phyloP scores from a whole-genome alignment of 2,329 filamentous ascomycete genomes.

The Dactylellina sp. region DNA sequence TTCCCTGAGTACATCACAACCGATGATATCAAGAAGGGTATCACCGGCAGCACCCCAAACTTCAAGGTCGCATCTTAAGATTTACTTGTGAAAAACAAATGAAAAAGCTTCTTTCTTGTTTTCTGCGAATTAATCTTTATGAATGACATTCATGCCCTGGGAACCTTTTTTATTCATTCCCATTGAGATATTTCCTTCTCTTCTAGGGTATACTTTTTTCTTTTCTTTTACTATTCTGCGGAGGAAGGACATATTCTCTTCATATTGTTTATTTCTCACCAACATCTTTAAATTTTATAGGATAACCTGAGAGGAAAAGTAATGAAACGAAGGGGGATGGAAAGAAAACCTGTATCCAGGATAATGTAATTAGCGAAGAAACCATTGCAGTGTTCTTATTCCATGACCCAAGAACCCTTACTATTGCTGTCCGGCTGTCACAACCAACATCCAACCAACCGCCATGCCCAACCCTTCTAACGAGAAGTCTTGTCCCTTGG shows the following conservation, averaged over 20 bases:
- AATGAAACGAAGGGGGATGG: conserved; percentile 23
- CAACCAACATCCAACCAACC: conserved; percentile 5
- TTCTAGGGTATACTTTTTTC: conserved; percentile 13
- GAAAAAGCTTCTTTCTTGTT: conserved; percentile 43
- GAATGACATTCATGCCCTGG: conserved; percentile 32
- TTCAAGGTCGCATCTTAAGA: conserved; percentile 51
- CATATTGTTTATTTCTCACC: conserved; percentile 54
- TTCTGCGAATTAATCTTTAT: conserved; percentile 48
- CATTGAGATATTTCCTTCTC: conserved; percentile 18
- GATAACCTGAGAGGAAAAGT: conserved; percentile 20
- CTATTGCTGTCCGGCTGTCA: conserved; percentile 6
- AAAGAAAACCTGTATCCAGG: conserved; percentile 29
- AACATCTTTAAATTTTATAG: conserved; percentile 45
- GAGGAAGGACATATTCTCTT: conserved; percentile 55
- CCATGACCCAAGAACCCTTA: background rate
- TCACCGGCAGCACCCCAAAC: conserved; percentile 17
- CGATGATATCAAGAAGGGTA: conserved; percentile 45
- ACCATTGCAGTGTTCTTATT: conserved; percentile 38
- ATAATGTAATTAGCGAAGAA: conserved; percentile 49
- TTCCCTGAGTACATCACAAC: conserved; percentile 56
- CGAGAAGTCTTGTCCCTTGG: conserved; percentile 29
- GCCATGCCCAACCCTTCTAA: background rate
- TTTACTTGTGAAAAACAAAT: background rate
- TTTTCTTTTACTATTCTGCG: conserved; percentile 23
- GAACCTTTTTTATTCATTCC: conserved; percentile 24